Evolutionary conservation across 306 rosid genomes (phyloP), one percentile per base, ranked within the genome.

Genomic region (Rosa rugosa): DNA sequence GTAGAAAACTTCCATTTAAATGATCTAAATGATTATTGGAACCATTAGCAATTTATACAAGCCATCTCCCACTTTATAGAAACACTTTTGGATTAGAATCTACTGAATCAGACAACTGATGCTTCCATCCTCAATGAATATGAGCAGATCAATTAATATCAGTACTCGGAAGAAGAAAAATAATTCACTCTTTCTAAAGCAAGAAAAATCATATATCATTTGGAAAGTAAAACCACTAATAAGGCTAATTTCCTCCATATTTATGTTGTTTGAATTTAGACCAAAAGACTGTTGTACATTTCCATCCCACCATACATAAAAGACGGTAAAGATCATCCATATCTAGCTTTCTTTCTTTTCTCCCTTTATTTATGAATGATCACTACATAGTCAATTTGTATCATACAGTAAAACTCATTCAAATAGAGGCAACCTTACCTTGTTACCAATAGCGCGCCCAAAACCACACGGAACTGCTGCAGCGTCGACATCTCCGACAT

Each of bases 401-500:
- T 69, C 56, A 45, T 17, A 36, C 54, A 50, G n/a, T 46, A 59
- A 23, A 82, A 76, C 62, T 65, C 63, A 73, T 66, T 75, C 62
- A 75, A 75, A 77, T 64, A 77, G 73, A 44, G 57, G 71, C 69
- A 57, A 69, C 64, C 79, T 73, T 82, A 92, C 99, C 97, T 95
- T 95, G 81, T 95, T 95, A 81, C 99, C 99, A 84, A 95, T 92
- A 81, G 99, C 94, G 59, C 98, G 99, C 59, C 99, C 99, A 69
- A 95, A 91, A 66, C 99, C 99, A 84, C 99, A 95, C 6, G 99
- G 98, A 88, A 95, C 99, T 80, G 99, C 99, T 75, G 98, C 98
- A 53, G 89, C 99, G 34, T 95, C 99, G 70, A 95, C 91, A 85
- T 95, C 99, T 70, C 99, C 99, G 62, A 95, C 98, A 80, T 92